Evolutionary conservation across 2,329 filamentous ascomycete species (phyloP).

Genomic region (Cladosporium sp.): DNA sequence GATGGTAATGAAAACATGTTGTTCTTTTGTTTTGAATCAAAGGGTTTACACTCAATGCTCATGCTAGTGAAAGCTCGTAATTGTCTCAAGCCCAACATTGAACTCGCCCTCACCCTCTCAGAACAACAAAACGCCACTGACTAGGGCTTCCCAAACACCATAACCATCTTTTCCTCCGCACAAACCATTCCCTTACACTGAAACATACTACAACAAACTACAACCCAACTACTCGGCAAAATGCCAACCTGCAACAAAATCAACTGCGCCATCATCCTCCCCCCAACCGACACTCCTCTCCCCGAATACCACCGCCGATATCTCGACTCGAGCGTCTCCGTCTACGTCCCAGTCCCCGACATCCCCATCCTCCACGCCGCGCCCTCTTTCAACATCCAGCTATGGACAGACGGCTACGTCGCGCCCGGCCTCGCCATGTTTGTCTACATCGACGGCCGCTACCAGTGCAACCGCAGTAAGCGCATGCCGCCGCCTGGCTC

Average conservation of each 20-base stretch:
- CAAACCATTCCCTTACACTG: background rate
- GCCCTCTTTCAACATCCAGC: constrained; percentile 48
- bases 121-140: background rate
- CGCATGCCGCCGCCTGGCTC: constrained; percentile 25
- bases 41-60: background rate
- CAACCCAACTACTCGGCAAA: constrained; percentile 11
- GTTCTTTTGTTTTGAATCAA: no score
- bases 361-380: constrained; percentile 26
- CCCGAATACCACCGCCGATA: constrained; percentile 54
- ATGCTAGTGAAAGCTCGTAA: no score
- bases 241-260: constrained; percentile 59
- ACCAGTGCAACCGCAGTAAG: constrained; percentile 59
- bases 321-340: constrained; percentile 53
- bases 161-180: no score
- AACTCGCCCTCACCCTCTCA: no score
- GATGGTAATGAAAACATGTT: background rate
- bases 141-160: background rate
- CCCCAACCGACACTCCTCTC: constrained; percentile 44
- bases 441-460: constrained; percentile 59
- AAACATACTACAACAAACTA: background rate
- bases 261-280: constrained; percentile 53
- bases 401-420: constrained; percentile 53
- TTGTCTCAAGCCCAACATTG: no score
- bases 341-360: constrained; percentile 54
- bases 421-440: constrained; percentile 55